A percentile compares a stretch with the other conserved stretches of the same genome.
Conservation (phyloP, 306 rosid species). For the Pterocarpus santalinus region DNA sequence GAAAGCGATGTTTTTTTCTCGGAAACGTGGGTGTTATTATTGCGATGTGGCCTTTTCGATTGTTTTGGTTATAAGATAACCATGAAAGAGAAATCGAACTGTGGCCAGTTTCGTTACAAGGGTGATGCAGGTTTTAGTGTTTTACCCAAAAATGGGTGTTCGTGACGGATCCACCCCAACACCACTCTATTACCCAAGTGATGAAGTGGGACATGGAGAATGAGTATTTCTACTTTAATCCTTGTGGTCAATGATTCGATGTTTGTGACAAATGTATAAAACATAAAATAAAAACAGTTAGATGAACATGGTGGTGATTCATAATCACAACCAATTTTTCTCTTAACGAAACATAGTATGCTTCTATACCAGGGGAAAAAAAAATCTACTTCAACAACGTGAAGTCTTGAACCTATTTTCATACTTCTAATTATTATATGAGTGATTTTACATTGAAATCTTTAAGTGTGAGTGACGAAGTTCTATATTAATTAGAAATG, state of each 20-base stretch:
- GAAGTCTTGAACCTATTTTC: too few species aligned
- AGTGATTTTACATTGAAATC: too few species aligned
- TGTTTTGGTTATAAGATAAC: background rate
- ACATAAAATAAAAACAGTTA: background rate
- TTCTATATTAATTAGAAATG: too few species aligned
- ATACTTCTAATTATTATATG: too few species aligned
- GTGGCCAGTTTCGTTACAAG: background rate
- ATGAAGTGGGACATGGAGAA: slow-evolving; percentile 9
- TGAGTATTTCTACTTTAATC: slow-evolving; percentile 10
- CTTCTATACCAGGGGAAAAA: background rate
- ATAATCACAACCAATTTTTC: background rate
- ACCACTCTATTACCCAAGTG: background rate
- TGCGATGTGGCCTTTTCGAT: slow-evolving; percentile 20
- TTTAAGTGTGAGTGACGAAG: too few species aligned
- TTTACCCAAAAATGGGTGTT: background rate
- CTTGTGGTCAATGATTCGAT: background rate
- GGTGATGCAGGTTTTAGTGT: background rate
- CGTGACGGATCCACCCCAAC: slow-evolving; percentile 28
- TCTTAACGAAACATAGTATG: background rate
- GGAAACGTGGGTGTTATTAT: slow-evolving; percentile 52
- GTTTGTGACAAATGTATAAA: background rate
- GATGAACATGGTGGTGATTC: background rate
- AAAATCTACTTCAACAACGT: too few species aligned
- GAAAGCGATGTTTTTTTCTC: slow-evolving; percentile 49
- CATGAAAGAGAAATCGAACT: slow-evolving; percentile 36